Conservation (phyloP, 768 basidiomycete genomes). For the Leccinum barrowsii region DNA sequence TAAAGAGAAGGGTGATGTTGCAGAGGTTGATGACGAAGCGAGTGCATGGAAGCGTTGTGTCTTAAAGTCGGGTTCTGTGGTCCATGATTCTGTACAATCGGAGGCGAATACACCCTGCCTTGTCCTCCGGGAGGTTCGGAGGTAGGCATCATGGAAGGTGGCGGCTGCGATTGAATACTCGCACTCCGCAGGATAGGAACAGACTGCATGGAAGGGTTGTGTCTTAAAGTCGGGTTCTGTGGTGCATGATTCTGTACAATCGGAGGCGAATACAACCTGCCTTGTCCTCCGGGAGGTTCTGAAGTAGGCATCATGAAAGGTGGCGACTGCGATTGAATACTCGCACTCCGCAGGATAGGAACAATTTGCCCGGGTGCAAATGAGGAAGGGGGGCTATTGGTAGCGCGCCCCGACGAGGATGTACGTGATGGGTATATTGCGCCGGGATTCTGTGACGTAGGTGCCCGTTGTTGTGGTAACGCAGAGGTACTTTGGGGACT, state of each 20-base stretch:
- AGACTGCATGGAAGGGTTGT: constrained; percentile 14
- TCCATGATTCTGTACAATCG: constrained; percentile 4
- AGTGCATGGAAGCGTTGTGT: constrained; percentile 25
- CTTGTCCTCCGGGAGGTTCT: constrained; percentile 19
- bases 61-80: constrained; percentile 11
- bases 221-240: constrained; percentile 14
- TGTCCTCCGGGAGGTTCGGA: constrained; percentile 22
- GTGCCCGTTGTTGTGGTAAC: constrained; percentile 13
- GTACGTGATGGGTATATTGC: constrained; percentile 20
- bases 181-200: constrained; percentile 39
- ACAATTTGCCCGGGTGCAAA: constrained; percentile 35
- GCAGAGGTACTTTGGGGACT: constrained; percentile 2
- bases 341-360: constrained; percentile 39
- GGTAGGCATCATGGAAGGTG: constrained; percentile 20
- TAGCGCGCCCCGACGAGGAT: constrained; percentile 20
- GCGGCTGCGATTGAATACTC: constrained; percentile 28
- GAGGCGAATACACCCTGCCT: constrained; percentile 14
- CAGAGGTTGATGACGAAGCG: constrained; percentile 27
- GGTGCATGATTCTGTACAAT: constrained; percentile 2
- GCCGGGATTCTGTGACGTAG: constrained; percentile 19
- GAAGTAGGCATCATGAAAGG: constrained; percentile 21
- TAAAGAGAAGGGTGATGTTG: constrained; percentile 19
- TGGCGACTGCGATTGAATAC: constrained; percentile 26
- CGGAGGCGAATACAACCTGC: constrained; percentile 16
- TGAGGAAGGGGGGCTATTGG: constrained; percentile 29